A percentile compares a stretch with the other conserved stretches of the same genome.
These are phyloP conservation scores for Penicillium pancosmium DNA, from an alignment of 495 filamentous ascomycete genomes.

Conservation along the genomic window DNA sequence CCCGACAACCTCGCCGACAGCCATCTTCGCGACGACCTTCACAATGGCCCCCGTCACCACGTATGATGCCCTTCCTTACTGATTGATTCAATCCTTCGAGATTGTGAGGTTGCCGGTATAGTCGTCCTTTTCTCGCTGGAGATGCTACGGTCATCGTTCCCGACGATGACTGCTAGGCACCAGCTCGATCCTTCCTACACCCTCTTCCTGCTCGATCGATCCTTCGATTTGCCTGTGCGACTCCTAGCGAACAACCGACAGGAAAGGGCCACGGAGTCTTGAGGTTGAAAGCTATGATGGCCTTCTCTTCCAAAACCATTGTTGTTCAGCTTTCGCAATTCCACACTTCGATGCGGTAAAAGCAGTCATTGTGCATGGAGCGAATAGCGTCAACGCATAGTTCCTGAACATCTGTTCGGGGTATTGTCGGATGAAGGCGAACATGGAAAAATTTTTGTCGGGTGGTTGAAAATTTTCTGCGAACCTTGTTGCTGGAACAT, in stretches of 20 bases:
- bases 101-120: constrained; percentile 63
- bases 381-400: constrained; percentile 49
- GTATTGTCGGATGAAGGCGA: constrained; percentile 77
- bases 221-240: constrained; percentile 33
- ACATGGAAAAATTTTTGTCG: constrained; percentile 19
- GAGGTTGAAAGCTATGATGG: constrained; percentile 63
- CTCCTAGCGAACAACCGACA: constrained; percentile 41
- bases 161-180: constrained; percentile 52
- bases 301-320: constrained; percentile 86
- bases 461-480: constrained; percentile 16
- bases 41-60: constrained; percentile 57
- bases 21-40: constrained; percentile 49
- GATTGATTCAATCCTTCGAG: constrained; percentile 47
- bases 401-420: constrained; percentile 69
- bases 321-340: constrained; percentile 56
- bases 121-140: constrained; percentile 78
- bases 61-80: constrained; percentile 58
- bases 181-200: constrained; percentile 80
- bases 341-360: constrained; percentile 25
- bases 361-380: constrained; percentile 19
- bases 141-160: constrained; percentile 41
- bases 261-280: constrained; percentile 69
- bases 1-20: constrained; percentile 44
- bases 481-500: constrained; percentile 39
- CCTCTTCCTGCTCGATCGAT: constrained; percentile 48